A percentile compares a stretch with the other conserved stretches of the same genome.
Conservation (phyloP, 2,329 filamentous ascomycete species). For the Chaetomiaceae sp. region DNA sequence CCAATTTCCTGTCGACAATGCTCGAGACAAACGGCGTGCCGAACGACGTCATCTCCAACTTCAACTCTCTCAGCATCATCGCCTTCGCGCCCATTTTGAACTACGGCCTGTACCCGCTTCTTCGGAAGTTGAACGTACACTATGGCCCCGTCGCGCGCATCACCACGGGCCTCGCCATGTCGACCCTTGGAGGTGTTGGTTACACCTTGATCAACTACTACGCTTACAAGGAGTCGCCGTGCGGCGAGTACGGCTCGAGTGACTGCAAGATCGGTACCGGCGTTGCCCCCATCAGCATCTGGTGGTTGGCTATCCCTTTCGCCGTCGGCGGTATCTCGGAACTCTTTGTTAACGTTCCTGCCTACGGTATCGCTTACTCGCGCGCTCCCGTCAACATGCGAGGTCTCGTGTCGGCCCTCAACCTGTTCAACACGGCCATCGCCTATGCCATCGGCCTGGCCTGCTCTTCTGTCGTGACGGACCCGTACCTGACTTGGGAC, state of each 20-base stretch:
- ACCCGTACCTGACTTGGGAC: constrained; percentile 47
- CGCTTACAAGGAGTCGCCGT: constrained; percentile 39
- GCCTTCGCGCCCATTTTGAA: constrained; percentile 42
- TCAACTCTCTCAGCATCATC: constrained; percentile 47
- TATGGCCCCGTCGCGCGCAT: constrained; percentile 47
- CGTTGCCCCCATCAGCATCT: constrained; percentile 44
- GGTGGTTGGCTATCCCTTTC: constrained; percentile 53
- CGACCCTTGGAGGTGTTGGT: constrained; percentile 41
- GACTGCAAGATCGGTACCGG: constrained; percentile 33
- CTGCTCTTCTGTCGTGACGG: constrained; percentile 41
- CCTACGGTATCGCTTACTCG: constrained; percentile 49
- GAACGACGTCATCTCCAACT: constrained; percentile 47
- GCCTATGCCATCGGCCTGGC: constrained; percentile 43
- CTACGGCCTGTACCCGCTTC: constrained; percentile 42
- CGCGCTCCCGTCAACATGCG: constrained; percentile 48
- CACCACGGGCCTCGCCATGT: constrained; percentile 46
- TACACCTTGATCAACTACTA: constrained; percentile 40
- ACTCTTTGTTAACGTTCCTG: constrained; percentile 49
- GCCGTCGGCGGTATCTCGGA: constrained; percentile 47
- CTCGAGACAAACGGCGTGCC: constrained; percentile 46
- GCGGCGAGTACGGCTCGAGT: constrained; percentile 37
- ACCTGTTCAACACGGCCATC: constrained; percentile 43
- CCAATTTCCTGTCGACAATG: constrained; percentile 44
- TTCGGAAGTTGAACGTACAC: constrained; percentile 38
- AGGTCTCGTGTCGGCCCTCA: constrained; percentile 45